phyloP scores from a whole-genome alignment of 768 basidiomycete species.

The Artomyces pyxidatus region DNA sequence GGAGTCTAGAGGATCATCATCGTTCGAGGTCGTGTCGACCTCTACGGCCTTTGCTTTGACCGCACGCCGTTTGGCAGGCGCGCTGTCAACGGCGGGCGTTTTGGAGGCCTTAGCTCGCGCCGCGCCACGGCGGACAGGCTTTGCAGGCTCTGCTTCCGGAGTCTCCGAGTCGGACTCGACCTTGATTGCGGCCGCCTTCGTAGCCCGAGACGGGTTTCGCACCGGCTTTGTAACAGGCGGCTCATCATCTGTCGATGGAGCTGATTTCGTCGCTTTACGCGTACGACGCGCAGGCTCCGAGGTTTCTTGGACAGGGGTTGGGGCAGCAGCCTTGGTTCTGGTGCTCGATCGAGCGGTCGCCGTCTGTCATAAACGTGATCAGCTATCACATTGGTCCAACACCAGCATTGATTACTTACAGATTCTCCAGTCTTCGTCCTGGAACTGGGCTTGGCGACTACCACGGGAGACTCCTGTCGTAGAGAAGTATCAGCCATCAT shows the following conservation, averaged over 20 bases:
- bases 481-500: neutral
- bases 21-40: slow-evolving; percentile 13
- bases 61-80: slow-evolving; percentile 12
- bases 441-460: neutral
- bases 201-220: too few species aligned
- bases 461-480: neutral
- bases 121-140: neutral
- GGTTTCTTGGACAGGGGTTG: slow-evolving; percentile 6
- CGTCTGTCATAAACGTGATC: neutral
- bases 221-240: slow-evolving; percentile 5
- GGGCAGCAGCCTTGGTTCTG: slow-evolving; percentile 3
- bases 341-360: neutral
- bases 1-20: slow-evolving; percentile 2
- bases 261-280: slow-evolving; percentile 17
- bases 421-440: neutral
- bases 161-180: too few species aligned
- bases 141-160: neutral
- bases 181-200: too few species aligned
- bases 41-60: slow-evolving; percentile 11
- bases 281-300: slow-evolving; percentile 18
- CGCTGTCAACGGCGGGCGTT: slow-evolving; percentile 2
- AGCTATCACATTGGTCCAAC: neutral
- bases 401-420: neutral
- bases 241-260: slow-evolving; percentile 11
- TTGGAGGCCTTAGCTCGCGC: slow-evolving; percentile 1